Conservation (phyloP, 2,329 filamentous ascomycete genomes). For the Calonectria pseudoturangicola region DNA sequence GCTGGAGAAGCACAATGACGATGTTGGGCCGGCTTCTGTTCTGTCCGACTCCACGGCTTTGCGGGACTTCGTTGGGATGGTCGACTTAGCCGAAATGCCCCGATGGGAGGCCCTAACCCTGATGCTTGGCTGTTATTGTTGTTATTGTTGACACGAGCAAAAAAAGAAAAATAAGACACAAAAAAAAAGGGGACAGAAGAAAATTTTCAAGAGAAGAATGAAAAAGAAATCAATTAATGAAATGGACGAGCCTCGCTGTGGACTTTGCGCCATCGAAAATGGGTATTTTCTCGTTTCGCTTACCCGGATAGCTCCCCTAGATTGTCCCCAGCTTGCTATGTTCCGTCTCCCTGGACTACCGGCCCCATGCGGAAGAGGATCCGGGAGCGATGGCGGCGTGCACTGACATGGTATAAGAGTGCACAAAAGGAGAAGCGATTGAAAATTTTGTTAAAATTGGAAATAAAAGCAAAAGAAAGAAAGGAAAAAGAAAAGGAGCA, state of each 20-base stretch:
- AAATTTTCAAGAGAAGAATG: constrained; percentile 27
- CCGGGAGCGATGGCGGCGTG: constrained; percentile 38
- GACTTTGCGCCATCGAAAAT: constrained; percentile 50
- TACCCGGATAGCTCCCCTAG: constrained; percentile 53
- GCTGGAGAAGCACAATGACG: constrained; percentile 46
- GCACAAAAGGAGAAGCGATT: constrained; percentile 20
- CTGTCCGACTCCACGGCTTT: constrained; percentile 30
- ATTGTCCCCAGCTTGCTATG: constrained; percentile 33
- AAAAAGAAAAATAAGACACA: not conserved
- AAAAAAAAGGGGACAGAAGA: constrained; percentile 39
- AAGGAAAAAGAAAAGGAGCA: not conserved
- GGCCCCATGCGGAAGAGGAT: constrained; percentile 50
- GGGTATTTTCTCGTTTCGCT: constrained; percentile 53
- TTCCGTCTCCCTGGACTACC: constrained; percentile 54
- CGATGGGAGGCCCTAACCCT: constrained; percentile 26
- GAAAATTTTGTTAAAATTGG: constrained; percentile 24
- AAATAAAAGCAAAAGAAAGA: constrained; percentile 4
- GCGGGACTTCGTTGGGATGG: constrained; percentile 12
- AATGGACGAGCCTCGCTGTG: constrained; percentile 49
- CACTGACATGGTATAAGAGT: constrained; percentile 32
- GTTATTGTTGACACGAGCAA: constrained; percentile 17
- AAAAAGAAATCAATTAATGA: constrained; percentile 47
- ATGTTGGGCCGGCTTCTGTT: constrained; percentile 27
- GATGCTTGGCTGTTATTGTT: constrained; percentile 36
- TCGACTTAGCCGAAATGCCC: constrained; percentile 36